Conservation (phyloP, 192 early-diverging fungal species). For the Linderina pennispora region DNA sequence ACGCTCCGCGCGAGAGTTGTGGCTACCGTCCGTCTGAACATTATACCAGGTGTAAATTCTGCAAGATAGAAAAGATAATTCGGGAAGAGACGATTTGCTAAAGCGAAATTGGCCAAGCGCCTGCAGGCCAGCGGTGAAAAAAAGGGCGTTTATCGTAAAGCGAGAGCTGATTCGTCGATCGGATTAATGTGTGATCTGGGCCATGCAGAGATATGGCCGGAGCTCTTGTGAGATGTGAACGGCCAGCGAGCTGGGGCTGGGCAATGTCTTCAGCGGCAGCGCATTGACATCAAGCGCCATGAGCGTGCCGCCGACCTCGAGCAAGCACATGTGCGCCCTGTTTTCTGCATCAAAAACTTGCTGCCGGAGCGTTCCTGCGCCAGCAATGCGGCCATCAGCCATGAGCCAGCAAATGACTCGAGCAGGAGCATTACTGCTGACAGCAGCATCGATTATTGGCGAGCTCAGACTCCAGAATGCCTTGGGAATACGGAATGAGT, state of each 20-base stretch:
- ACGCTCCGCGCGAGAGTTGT: neutral
- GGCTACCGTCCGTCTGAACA: constrained; percentile 7
- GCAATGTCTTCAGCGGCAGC: neutral
- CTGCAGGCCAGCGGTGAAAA: too few relatives aligned
- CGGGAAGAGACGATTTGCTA: too few relatives aligned
- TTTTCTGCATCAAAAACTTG: too few relatives aligned
- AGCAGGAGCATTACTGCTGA: neutral
- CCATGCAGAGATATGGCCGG: too few relatives aligned
- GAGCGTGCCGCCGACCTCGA: neutral
- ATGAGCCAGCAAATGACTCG: neutral
- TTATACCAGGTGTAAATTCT: neutral
- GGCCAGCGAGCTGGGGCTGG: too few relatives aligned
- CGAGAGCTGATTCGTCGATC: neutral
- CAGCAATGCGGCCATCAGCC: neutral
- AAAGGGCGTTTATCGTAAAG: neutral
- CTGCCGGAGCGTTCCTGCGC: neutral
- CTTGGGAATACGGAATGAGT: neutral
- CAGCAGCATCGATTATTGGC: neutral
- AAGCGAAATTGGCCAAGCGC: too few relatives aligned
- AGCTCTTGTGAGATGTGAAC: too few relatives aligned
- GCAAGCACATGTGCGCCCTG: neutral
- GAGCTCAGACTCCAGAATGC: neutral
- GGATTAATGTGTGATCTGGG: too few relatives aligned
- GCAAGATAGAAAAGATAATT: neutral
- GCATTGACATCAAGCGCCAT: neutral